These are phyloP conservation scores for Wickerhamomyces pijperi DNA, from an alignment of 805 yeast genomes.

Conservation along the genomic window DNA sequence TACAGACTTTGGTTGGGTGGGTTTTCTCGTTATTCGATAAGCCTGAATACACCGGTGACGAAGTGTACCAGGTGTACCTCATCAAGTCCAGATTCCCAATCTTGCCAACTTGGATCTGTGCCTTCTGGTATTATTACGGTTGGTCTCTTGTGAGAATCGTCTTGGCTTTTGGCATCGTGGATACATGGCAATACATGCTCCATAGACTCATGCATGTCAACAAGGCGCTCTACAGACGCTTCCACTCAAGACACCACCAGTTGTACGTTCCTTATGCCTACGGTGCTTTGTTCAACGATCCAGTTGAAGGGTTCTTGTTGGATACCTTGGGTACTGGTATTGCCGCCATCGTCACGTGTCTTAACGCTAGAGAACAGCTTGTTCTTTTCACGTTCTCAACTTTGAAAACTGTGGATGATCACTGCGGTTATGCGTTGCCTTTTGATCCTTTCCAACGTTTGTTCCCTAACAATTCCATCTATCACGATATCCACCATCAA, in stretches of 20 bases:
- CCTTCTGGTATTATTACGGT: neutral
- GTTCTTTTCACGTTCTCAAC: conserved; percentile 79
- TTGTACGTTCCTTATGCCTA: conserved; percentile 93
- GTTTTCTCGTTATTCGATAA: conserved; percentile 47
- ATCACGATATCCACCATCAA: conserved; percentile 97
- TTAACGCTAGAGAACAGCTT: conserved; percentile 70
- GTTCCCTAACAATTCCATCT: conserved; percentile 92
- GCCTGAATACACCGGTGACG: conserved; percentile 39
- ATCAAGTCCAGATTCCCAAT: conserved; percentile 17
- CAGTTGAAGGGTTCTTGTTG: conserved; percentile 84
- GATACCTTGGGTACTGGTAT: conserved; percentile 91
- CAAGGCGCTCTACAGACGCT: conserved; percentile 60
- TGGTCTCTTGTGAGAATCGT: conserved; percentile 41
- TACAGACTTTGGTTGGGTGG: conserved; percentile 69
- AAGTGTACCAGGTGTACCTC: conserved; percentile 34
- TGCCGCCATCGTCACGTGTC: conserved; percentile 49
- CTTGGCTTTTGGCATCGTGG: conserved; percentile 65
- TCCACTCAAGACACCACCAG: conserved; percentile 92
- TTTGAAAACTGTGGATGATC: conserved; percentile 94
- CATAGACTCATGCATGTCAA: conserved; percentile 85
- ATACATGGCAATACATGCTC: conserved; percentile 90
- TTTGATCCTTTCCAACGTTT: conserved; percentile 80
- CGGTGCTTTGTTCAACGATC: conserved; percentile 93
- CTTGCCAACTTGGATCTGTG: neutral
- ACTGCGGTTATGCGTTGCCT: conserved; percentile 94